Conservation (phyloP, 345 rosid genomes). For the Dimocarpus longan region DNA sequence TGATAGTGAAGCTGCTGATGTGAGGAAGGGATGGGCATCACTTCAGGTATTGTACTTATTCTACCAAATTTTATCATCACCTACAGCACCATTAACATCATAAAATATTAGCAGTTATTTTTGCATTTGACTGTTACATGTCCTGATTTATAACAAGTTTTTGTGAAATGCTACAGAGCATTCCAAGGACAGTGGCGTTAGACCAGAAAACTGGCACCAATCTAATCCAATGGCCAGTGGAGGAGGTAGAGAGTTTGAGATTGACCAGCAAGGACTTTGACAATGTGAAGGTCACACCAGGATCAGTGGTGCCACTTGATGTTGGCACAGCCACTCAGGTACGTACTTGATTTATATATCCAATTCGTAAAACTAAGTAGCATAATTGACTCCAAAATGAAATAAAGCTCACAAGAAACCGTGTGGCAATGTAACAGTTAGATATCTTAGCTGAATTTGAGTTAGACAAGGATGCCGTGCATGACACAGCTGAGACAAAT, state of each 20-base stretch:
- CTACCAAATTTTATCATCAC: background rate
- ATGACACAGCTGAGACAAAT: slow-evolving; percentile 36
- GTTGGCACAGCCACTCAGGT: slow-evolving; percentile 79
- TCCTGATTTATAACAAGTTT: background rate
- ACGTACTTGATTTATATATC: background rate
- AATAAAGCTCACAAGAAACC: slow-evolving; percentile 1
- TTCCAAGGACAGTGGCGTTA: slow-evolving; percentile 71
- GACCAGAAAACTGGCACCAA: slow-evolving; percentile 64
- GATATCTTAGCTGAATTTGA: slow-evolving; percentile 72
- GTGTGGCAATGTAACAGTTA: slow-evolving; percentile 40
- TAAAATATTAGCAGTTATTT: no score
- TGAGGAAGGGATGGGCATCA: slow-evolving; percentile 76
- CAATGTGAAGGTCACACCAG: slow-evolving; percentile 50
- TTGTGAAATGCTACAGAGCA: slow-evolving; percentile 42
- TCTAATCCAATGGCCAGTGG: slow-evolving; percentile 84
- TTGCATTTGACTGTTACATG: background rate
- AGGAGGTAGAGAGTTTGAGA: slow-evolving; percentile 74
- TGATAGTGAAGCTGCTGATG: slow-evolving; percentile 63
- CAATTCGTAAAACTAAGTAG: background rate
- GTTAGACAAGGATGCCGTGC: slow-evolving; percentile 54
- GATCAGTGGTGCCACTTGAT: slow-evolving; percentile 58
- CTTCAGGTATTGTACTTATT: slow-evolving; percentile 47
- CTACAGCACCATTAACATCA: background rate
- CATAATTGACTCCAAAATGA: background rate
- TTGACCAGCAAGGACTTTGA: slow-evolving; percentile 49